Base-by-base conservation (phyloP, 768 basidiomycete species). In the Myochromella boudieri region DNA sequence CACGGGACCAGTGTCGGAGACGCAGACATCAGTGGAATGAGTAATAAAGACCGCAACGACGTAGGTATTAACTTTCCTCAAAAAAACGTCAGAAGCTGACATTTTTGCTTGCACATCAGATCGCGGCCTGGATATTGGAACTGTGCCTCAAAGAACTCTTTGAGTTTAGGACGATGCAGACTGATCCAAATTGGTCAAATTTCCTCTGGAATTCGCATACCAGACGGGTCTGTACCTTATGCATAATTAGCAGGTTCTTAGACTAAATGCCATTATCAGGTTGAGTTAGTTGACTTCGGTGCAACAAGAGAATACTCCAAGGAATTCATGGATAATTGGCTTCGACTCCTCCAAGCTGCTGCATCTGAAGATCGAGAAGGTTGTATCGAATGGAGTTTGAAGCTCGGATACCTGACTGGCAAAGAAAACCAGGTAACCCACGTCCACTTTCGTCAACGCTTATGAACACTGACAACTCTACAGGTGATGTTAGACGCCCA, bases 101-200 rank as follows among this genome's bases (percentile, higher is more conserved):
- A n/a, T n/a, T n/a, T n/a, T n/a, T n/a, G n/a, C n/a, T n/a, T n/a
- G n/a, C n/a, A n/a, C n/a, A n/a, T 9, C 60, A 97, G 95, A 95
- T 98, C 59, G 90, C 93, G 3, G 68, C 78, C 2, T 72, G 84
- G 44, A 80, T 97, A 37, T 75, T 97, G 41, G 85, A 90, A 37
- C 75, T 99, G 6, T 97, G 93, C 60, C 69, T 99, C 31, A 81
- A 78, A 48, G 97, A 98, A 62, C 78, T 99, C 6, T 97, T 97
- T 63, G 74, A 84, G 49, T 95, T 97, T 70, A 74, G 89, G 24
- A 66, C 87, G 33, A 98, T 99, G 97, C 97, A 98, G 65, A 99
- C 95, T 0, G 95, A 99, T 62, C 97, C 97, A 3, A 98, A 99
- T 58, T 98, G 91, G 90, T 89, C 91, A 7, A 98, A 98, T 65